A percentile compares a stretch with the other conserved stretches of the same genome.
Evolutionary conservation across 2,329 filamentous ascomycete genomes (phyloP).

Genomic region (Fusarium verticillioides): DNA sequence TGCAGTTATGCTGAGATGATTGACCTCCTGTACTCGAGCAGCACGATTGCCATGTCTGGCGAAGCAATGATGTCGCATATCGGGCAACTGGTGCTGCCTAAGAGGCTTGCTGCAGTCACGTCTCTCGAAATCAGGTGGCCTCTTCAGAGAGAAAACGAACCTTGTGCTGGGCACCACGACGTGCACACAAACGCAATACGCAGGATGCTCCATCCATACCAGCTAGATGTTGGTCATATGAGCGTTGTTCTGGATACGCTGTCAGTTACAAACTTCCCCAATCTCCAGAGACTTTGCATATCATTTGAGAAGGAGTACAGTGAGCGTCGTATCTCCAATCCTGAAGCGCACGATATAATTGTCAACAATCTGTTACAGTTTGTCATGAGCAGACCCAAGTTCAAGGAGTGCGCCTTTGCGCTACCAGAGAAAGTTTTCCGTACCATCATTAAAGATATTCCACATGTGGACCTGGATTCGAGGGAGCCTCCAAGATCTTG

Average conservation of each 20-base stretch:
- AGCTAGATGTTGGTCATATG: not conserved
- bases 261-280: not conserved
- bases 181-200: not conserved
- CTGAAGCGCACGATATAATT: not conserved
- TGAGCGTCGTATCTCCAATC: not conserved
- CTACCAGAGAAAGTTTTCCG: not conserved
- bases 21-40: constrained; percentile 4
- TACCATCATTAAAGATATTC: not conserved
- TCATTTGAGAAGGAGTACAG: not conserved
- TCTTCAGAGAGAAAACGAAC: not conserved
- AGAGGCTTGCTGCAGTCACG: not conserved
- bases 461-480: no score
- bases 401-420: not conserved
- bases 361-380: not conserved
- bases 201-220: not conserved
- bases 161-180: not conserved
- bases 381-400: not conserved
- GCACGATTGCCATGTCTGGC: not conserved
- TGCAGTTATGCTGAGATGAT: constrained; percentile 1
- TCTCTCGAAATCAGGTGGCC: constrained; percentile 5
- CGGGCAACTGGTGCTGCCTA: not conserved
- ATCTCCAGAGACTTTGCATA: not conserved
- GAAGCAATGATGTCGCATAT: not conserved
- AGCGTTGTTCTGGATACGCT: not conserved
- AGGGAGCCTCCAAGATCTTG: no score